Base-by-base conservation (phyloP, 1,284 basidiomycete genomes). In the Chiua sp. region DNA sequence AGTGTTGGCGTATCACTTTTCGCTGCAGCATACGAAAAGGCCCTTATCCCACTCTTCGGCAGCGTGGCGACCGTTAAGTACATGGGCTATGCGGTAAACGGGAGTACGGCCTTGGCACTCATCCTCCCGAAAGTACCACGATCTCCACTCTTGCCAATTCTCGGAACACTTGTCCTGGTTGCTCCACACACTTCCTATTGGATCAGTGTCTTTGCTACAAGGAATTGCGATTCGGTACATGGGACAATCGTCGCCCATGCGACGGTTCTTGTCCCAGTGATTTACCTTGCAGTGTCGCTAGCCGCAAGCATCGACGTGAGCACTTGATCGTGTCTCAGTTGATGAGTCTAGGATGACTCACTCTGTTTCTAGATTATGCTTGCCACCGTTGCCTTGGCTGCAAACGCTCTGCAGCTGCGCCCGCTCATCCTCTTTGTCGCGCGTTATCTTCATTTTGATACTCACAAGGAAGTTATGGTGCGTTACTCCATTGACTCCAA, bases 141-240 rank as follows among this genome's bases (percentile, higher is more conserved):
- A 42, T 68, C 72, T 57, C 59, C 64, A 35, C 72, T 77, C 37
- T 59, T 78, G 51, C 65, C 84, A 15, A 72, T 75, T 47, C 75
- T 82, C 16, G 84, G 81, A 22, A 56, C 79, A 3, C 68, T 83
- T 33, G 71, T 89, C n/a, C 78, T 81, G 58, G 68, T 79, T 37
- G 79, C 88, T 47, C 88, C 91, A 1, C 79, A 84, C 62, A 79
- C 84, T 16, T 82, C 84, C 13, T 90, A 90, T 65, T 89, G 84
- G 82, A 74, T 83, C 28, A 81, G 86, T 28, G 80, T 82, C 23
- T 82, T 80, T 73, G 84, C 86, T 16, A 82, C 83, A 23, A 80
- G 86, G 61, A 71, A 74, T 63, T 77, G 77, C 35, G 78, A 83
- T 63, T 80, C 85, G 18, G 59, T 85, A n/a, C 73, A 79, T 68